Evolutionary conservation across 192 early-diverging fungal species (phyloP).

Genomic region (Coemansia sp.): DNA sequence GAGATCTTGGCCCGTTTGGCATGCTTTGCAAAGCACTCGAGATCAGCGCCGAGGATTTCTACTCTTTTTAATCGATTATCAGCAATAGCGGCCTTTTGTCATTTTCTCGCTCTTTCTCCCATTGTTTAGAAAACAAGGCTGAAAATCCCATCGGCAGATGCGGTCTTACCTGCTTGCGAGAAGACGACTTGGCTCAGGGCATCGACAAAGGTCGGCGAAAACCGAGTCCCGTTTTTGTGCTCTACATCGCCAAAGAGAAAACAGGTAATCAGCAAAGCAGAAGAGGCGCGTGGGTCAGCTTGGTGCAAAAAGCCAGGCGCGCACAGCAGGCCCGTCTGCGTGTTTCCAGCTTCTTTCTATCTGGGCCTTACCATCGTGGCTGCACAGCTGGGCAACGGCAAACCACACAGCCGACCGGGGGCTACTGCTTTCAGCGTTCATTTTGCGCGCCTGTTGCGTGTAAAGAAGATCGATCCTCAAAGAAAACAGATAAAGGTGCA

Average conservation of each 20-base stretch:
- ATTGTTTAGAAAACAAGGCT: neutral
- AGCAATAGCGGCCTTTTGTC: no score
- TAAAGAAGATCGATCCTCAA: neutral
- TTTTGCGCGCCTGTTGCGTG: neutral
- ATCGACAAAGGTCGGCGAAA: conserved; percentile 39
- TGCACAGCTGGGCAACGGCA: conserved; percentile 39
- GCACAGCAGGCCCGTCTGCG: neutral
- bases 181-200: conserved; percentile 42
- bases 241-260: conserved; percentile 16
- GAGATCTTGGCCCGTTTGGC: conserved; percentile 49
- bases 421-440: conserved; percentile 31
- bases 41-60: conserved; percentile 41
- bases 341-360: neutral
- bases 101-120: conserved; percentile 15
- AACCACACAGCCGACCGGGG: conserved; percentile 43
- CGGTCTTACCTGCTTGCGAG: conserved; percentile 34
- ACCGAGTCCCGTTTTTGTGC: conserved; percentile 14
- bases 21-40: conserved; percentile 51
- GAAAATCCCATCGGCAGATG: neutral
- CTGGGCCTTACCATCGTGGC: conserved; percentile 21
- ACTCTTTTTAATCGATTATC: neutral
- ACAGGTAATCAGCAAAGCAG: neutral
- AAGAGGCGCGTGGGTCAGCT: neutral
- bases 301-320: no score
- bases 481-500: neutral